Evolutionary conservation across 768 basidiomycete genomes (phyloP).

Genomic region (Mycena vulgaris): DNA sequence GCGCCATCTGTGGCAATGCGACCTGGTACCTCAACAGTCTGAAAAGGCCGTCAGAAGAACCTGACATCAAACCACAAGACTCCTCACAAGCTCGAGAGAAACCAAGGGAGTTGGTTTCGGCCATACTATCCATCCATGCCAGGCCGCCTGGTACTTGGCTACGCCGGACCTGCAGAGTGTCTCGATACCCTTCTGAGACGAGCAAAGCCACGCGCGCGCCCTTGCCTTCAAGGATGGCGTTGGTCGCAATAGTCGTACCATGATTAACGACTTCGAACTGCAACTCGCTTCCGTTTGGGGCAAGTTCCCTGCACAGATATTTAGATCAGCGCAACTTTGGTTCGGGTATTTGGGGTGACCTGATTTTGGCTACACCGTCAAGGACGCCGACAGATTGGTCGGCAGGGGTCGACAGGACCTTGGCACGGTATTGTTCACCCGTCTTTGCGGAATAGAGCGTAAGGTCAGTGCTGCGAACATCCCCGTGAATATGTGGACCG

Average conservation of each 20-base stretch:
- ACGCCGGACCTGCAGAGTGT: conserved; percentile 34
- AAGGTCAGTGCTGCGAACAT: not conserved
- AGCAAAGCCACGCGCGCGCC: conserved; percentile 35
- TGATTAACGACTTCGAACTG: conserved; percentile 32
- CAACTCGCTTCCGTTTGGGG: not conserved
- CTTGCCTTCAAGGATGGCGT: conserved; percentile 40
- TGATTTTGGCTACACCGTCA: not conserved
- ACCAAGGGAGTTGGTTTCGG: not conserved
- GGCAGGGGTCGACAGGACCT: conserved; percentile 33
- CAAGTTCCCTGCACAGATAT: not conserved
- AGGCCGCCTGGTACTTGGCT: conserved; percentile 38
- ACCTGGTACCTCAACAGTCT: conserved; percentile 39
- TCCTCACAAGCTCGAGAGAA: not conserved
- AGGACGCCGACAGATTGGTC: conserved; percentile 37
- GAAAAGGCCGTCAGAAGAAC: conserved; percentile 10
- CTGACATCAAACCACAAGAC: not conserved
- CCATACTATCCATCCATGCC: not conserved
- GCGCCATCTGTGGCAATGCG: conserved; percentile 35
- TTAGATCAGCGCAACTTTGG: conserved; percentile 21
- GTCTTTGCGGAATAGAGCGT: not conserved
- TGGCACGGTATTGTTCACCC: not conserved
- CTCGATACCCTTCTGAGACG: conserved; percentile 41
- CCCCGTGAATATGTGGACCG: not conserved
- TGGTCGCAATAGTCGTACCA: conserved; percentile 41
- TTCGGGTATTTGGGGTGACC: conserved; percentile 2